A percentile compares a stretch with the other conserved stretches of the same genome.
Evolutionary conservation across 768 basidiomycete genomes (phyloP).

Genomic region (Psilocybe sp.): DNA sequence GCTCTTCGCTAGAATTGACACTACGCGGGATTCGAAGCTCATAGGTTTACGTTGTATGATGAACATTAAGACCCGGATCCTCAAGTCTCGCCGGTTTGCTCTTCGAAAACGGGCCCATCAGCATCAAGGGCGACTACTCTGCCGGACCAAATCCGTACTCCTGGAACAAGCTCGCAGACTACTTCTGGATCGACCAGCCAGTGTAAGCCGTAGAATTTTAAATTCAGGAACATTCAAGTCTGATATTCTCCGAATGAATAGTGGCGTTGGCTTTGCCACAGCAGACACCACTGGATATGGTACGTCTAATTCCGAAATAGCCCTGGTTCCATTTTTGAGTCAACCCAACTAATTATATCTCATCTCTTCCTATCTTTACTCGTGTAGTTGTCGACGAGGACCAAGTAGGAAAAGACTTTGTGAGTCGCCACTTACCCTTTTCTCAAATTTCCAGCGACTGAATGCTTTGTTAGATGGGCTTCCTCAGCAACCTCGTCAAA

Average conservation of each 20-base stretch:
- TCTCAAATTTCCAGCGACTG: neutral
- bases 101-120: conserved; percentile 75
- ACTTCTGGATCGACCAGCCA: conserved; percentile 74
- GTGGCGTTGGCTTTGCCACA: conserved; percentile 62
- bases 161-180: conserved; percentile 62
- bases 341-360: neutral
- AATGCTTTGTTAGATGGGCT: conserved; percentile 52
- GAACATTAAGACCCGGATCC: conserved; percentile 52
- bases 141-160: conserved; percentile 49
- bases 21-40: neutral
- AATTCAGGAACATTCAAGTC: neutral
- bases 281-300: conserved; percentile 60
- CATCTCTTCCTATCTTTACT: neutral
- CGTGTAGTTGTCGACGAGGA: conserved; percentile 57
- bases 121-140: conserved; percentile 48
- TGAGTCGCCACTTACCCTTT: conserved; percentile 22
- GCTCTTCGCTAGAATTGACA: conserved; percentile 11
- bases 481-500: conserved; percentile 67
- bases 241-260: conserved; percentile 2
- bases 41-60: neutral
- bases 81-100: conserved; percentile 66
- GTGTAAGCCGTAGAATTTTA: conserved; percentile 35
- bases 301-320: conserved; percentile 22
- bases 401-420: conserved; percentile 59
- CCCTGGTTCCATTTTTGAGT: neutral